Evolutionary conservation across 2,329 filamentous ascomycete genomes (phyloP).

Genomic region (Epichloe coenophiala): DNA sequence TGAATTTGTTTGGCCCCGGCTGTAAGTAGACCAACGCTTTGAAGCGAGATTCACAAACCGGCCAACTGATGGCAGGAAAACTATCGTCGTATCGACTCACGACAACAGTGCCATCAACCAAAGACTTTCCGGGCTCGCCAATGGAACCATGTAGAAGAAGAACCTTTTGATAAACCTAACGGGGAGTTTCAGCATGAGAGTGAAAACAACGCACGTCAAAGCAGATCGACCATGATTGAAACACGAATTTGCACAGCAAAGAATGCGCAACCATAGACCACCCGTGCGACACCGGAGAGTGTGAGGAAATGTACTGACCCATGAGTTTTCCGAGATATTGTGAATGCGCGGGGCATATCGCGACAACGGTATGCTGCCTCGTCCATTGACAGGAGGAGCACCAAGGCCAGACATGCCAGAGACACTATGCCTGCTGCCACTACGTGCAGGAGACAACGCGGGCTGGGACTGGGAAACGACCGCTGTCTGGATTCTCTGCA

Average conservation of each 20-base stretch:
- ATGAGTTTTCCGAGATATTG: conserved; percentile 69
- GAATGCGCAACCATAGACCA: not conserved
- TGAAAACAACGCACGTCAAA: not conserved
- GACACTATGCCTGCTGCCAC: conserved; percentile 48
- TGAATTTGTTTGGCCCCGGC: conserved; percentile 76
- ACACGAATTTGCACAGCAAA: not conserved
- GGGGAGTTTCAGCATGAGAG: conserved; percentile 10
- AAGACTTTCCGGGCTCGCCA: conserved; percentile 53
- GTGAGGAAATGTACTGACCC: conserved; percentile 43
- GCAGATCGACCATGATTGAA: not conserved
- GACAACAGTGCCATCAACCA: conserved; percentile 66
- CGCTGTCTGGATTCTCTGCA: conserved; percentile 7
- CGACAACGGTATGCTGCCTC: conserved; percentile 48
- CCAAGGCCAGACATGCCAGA: conserved; percentile 49
- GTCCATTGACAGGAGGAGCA: conserved; percentile 39
- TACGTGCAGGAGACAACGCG: conserved; percentile 22
- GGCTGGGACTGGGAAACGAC: conserved; percentile 20
- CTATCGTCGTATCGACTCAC: conserved; percentile 72
- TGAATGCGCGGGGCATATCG: conserved; percentile 68
- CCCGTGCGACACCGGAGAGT: not conserved
- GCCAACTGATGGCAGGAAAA: conserved; percentile 76
- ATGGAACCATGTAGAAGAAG: conserved; percentile 71
- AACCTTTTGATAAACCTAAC: conserved; percentile 84
- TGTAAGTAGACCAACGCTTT: conserved; percentile 84
- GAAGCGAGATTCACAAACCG: conserved; percentile 79